phyloP scores from a whole-genome alignment of 208 protist genomes.

The Acanthamoeba royreba region DNA sequence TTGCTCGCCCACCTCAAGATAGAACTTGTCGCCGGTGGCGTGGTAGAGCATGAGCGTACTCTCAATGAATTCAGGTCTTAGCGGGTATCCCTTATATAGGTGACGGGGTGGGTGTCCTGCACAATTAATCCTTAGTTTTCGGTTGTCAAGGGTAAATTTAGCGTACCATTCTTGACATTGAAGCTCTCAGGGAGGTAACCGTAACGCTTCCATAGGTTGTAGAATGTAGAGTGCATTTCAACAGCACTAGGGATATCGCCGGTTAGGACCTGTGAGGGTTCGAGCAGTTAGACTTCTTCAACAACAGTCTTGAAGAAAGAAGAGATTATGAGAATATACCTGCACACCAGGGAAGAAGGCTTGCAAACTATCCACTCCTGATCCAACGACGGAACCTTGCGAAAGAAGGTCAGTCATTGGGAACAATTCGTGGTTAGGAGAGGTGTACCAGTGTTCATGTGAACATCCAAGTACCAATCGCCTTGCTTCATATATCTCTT shows the following conservation, averaged over 20 bases:
- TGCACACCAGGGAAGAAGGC: constrained; percentile 31
- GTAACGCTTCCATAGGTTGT: constrained; percentile 79
- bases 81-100: constrained; percentile 71
- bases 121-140: background rate
- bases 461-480: constrained; percentile 76
- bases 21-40: constrained; percentile 69
- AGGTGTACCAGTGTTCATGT: constrained; percentile 63
- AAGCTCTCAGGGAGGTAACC: constrained; percentile 83
- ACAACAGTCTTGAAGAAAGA: background rate
- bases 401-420: background rate
- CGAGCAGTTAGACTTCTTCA: background rate
- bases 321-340: background rate
- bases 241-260: constrained; percentile 82
- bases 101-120: background rate
- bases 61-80: constrained; percentile 88
- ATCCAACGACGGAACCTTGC: constrained; percentile 13
- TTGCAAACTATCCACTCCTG: constrained; percentile 77
- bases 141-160: background rate
- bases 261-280: no score
- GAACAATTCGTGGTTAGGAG: background rate
- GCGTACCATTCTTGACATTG: constrained; percentile 21
- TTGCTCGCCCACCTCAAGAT: constrained; percentile 51
- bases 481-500: constrained; percentile 54
- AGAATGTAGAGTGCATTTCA: constrained; percentile 69
- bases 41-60: constrained; percentile 83